Evolutionary conservation across 768 basidiomycete genomes (phyloP), one percentile per base, ranked within the genome.

Genomic region (Lactarius hengduanensis): DNA sequence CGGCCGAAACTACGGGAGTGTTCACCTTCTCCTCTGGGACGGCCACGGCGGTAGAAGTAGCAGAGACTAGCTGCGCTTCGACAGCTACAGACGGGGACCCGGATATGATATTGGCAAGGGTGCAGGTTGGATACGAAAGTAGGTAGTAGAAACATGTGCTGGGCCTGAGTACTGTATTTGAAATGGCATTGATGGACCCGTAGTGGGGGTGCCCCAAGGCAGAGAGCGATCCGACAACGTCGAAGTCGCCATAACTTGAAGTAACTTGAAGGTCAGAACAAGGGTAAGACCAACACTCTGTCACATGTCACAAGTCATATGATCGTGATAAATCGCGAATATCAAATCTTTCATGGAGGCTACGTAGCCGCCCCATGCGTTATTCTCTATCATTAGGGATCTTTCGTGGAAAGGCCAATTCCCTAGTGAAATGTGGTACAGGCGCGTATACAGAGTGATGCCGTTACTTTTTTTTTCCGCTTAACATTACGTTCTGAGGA

Each of bases 141-240:
- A 94, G 6, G 88, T 87, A 26, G 26, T 26, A 4, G 88, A 88
- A 18, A 94, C 78, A 6, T 87, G 86, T 1, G 92, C 91, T 22
- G 82, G 81, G 0, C 92, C 92, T 11, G 82, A 79, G 75, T 92
- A 85, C 15, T 80, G 76, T 57, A 94, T 86, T 70, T 89, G 86
- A 69, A 95, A 94, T 5, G 92, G 92, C 90, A 95, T 92, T 36
- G 81, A 72, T 87, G 82, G 1, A 54, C 15, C 3, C 56, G 69
- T 6, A 36, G 4, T 32, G 58, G 64, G 41, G 28, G 64, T 16
- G 55, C 59, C n/a, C 50, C 26, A 22, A 18, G 30, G 30, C 57
- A 61, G 28, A 55, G 57, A 3, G 61, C 36, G 1, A 67, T 67
- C n/a, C 20, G 38, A n/a, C n/a, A n/a, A n/a, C 5, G 59, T 63